phyloP scores from a whole-genome alignment of 495 filamentous ascomycete species.

The Tuber borchii region DNA sequence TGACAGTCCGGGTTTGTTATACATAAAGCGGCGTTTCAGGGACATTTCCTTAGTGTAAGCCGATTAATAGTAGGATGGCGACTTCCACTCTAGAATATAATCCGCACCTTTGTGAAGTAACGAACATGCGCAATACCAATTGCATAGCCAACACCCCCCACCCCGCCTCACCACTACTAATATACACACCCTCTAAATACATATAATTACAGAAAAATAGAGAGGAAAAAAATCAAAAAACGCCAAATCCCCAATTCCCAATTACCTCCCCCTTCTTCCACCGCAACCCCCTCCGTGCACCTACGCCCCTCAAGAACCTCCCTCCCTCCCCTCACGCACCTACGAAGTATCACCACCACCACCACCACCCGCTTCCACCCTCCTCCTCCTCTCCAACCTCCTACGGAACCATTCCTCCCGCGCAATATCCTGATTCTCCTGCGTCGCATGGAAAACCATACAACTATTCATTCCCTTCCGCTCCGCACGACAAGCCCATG shows the following conservation, averaged over 20 bases:
- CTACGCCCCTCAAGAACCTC: too few species aligned
- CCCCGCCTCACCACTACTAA: slow-evolving; percentile 11
- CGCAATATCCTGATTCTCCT: slow-evolving; percentile 76
- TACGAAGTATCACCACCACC: slow-evolving; percentile 55
- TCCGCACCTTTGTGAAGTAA: neutral
- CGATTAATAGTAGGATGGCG: neutral
- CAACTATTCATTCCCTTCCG: slow-evolving; percentile 85
- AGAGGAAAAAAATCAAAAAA: neutral
- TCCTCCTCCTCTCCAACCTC: slow-evolving; percentile 56
- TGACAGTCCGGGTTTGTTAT: neutral
- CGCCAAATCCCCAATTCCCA: neutral
- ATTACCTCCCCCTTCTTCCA: neutral
- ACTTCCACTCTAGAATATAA: neutral
- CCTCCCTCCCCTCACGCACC: slow-evolving; percentile 23
- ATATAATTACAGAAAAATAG: neutral
- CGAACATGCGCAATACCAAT: slow-evolving; percentile 25
- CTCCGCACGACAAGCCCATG: slow-evolving; percentile 73
- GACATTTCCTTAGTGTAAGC: neutral
- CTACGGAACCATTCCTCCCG: slow-evolving; percentile 87
- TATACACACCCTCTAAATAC: neutral
- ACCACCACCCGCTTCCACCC: slow-evolving; percentile 57
- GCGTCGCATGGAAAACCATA: slow-evolving; percentile 79
- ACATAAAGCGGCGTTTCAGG: neutral
- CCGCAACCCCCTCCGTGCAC: too few species aligned
- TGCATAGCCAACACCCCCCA: neutral